phyloP scores from a whole-genome alignment of 495 filamentous ascomycete genomes.

The Lasiosphaeria hispida region DNA sequence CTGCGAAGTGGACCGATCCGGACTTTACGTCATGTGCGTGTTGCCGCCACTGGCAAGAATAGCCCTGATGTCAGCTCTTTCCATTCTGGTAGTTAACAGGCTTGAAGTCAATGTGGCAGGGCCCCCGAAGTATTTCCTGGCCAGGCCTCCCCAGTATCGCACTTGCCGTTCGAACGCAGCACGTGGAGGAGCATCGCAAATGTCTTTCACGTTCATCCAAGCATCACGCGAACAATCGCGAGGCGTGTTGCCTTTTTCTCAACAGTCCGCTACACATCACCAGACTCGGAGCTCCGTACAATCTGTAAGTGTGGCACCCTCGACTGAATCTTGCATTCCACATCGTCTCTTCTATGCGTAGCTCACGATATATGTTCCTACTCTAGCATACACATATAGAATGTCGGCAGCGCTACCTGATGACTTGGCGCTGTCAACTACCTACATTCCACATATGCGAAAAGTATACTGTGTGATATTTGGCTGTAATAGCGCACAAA shows the following conservation, averaged over 20 bases:
- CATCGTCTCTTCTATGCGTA: no score
- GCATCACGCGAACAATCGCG: slow-evolving; percentile 13
- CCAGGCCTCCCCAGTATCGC: slow-evolving; percentile 1
- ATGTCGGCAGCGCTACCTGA: slow-evolving; percentile 4
- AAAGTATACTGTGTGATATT: slow-evolving; percentile 6
- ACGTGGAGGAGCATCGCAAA: slow-evolving; percentile 1
- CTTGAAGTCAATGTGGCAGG: not conserved
- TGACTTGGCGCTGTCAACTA: slow-evolving; percentile 11
- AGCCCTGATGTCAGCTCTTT: no score
- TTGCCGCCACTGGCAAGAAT: no score
- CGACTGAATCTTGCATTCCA: no score
- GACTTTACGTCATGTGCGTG: no score
- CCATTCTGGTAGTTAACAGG: no score
- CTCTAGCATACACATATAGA: slow-evolving; percentile 11
- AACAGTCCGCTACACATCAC: not conserved
- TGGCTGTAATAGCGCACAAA: slow-evolving; percentile 5
- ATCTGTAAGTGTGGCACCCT: no score
- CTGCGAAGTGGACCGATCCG: no score
- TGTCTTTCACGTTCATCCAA: slow-evolving; percentile 6
- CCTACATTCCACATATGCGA: not conserved
- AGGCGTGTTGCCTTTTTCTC: slow-evolving; percentile 11
- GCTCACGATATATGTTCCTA: no score
- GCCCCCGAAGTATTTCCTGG: slow-evolving; percentile 16
- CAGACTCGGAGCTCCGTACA: not conserved
- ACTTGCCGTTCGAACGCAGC: slow-evolving; percentile 4